Percentiles rank a stretch among this genome's conserved stretches.
phyloP scores from a whole-genome alignment of 2,329 filamentous ascomycete species.

The Aspergillus sp. region DNA sequence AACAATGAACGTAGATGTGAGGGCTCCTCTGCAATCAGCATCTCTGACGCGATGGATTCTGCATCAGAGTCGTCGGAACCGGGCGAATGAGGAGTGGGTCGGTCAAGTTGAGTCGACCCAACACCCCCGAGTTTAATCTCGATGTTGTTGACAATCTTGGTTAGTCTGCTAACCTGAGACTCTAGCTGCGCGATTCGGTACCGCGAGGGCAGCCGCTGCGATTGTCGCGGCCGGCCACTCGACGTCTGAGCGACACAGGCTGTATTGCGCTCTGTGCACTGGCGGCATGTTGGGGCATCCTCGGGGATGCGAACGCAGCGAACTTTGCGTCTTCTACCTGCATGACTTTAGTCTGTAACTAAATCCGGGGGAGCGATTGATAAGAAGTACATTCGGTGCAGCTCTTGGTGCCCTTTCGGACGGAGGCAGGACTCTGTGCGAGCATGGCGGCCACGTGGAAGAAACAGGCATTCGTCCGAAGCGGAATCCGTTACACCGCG shows the following conservation, averaged over 20 bases:
- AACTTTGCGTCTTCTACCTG: constrained; percentile 21
- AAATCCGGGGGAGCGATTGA: background rate
- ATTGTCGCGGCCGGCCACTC: constrained; percentile 8
- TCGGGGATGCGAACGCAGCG: constrained; percentile 18
- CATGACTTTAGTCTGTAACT: background rate
- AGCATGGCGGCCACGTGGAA: constrained; percentile 10
- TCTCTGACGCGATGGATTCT: constrained; percentile 16
- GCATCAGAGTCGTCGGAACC: constrained; percentile 12
- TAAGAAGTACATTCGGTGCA: constrained; percentile 21
- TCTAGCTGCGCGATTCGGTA: constrained; percentile 20
- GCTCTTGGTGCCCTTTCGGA: constrained; percentile 21
- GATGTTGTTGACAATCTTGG: constrained; percentile 11
- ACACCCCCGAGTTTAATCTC: constrained; percentile 13
- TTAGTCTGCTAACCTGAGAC: constrained; percentile 16
- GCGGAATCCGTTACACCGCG: background rate
- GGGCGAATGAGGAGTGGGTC: background rate
- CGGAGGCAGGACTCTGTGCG: background rate
- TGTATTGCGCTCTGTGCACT: constrained; percentile 18
- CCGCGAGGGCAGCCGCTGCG: constrained; percentile 16
- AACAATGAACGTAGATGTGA: constrained; percentile 19
- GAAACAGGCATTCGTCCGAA: background rate
- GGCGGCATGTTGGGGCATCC: constrained; percentile 16
- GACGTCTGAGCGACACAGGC: constrained; percentile 16
- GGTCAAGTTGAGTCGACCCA: background rate
- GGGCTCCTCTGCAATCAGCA: constrained; percentile 11